phyloP scores from a whole-genome alignment of 2,329 filamentous ascomycete genomes.

The Acarospora socialis region DNA sequence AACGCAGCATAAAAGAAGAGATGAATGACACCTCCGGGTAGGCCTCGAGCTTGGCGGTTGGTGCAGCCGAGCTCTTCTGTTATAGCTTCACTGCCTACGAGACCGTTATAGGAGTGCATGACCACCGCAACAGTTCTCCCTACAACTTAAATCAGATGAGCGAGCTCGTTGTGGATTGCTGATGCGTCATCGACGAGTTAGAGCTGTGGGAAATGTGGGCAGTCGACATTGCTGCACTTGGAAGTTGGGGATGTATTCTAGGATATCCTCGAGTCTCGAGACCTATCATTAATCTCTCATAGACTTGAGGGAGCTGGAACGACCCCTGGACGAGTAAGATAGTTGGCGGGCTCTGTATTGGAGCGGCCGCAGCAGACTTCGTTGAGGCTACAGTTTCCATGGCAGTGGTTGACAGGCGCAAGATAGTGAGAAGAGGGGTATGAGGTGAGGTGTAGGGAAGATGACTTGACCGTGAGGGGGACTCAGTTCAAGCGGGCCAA shows the following conservation, averaged over 20 bases:
- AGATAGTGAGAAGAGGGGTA: too few species aligned
- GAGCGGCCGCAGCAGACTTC: too few species aligned
- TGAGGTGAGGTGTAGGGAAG: too few species aligned
- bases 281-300: conserved; percentile 1
- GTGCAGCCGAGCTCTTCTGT: conserved; percentile 10
- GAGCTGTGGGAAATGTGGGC: conserved; percentile 5
- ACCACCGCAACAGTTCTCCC: conserved; percentile 13
- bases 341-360: too few species aligned
- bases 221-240: conserved; percentile 6
- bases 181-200: conserved; percentile 9
- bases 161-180: conserved; percentile 9
- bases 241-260: conserved; percentile 7
- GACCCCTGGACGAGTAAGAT: conserved; percentile 8
- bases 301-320: conserved; percentile 7
- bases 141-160: conserved; percentile 11
- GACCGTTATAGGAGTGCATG: conserved; percentile 18
- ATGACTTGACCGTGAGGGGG: too few species aligned
- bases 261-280: conserved; percentile 6
- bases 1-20: conserved; percentile 15
- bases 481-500: too few species aligned
- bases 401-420: too few species aligned
- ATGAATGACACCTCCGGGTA: conserved; percentile 12
- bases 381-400: too few species aligned
- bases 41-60: conserved; percentile 8
- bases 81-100: conserved; percentile 15